phyloP scores from a whole-genome alignment of 2,329 filamentous ascomycete species.

The Fusarium agapanthi region DNA sequence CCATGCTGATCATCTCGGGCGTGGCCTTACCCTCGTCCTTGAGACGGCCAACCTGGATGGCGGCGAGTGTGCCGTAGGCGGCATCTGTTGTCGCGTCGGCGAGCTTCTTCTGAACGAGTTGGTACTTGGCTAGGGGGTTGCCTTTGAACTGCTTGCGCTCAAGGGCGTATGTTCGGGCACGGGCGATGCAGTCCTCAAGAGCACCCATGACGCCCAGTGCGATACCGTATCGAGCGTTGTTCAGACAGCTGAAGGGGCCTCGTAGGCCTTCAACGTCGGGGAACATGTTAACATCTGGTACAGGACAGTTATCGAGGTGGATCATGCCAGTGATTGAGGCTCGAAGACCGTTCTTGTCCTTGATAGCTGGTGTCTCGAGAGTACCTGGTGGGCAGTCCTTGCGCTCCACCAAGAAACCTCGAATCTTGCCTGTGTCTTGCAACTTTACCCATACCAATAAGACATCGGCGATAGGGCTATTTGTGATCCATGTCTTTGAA shows the following conservation, averaged over 20 bases:
- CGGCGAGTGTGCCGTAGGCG: conserved; percentile 88
- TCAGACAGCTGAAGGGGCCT: conserved; percentile 93
- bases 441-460: conserved; percentile 93
- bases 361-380: conserved; percentile 88
- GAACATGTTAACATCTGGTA: conserved; percentile 93
- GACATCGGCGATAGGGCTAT: conserved; percentile 88
- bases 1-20: conserved; percentile 96
- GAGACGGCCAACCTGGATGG: conserved; percentile 87
- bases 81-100: conserved; percentile 92
- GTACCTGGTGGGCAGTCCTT: conserved; percentile 86
- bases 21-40: conserved; percentile 90
- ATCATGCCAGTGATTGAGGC: conserved; percentile 99
- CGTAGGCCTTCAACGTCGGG: conserved; percentile 85
- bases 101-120: conserved; percentile 97
- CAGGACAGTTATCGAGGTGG: conserved; percentile 88
- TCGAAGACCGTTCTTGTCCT: conserved; percentile 93
- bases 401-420: conserved; percentile 90
- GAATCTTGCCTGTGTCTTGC: conserved; percentile 90
- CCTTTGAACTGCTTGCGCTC: conserved; percentile 96
- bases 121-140: conserved; percentile 94
- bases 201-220: conserved; percentile 94
- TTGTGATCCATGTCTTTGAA: conserved; percentile 95
- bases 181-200: conserved; percentile 86
- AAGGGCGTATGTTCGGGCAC: conserved; percentile 86
- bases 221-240: conserved; percentile 93